phyloP scores from a whole-genome alignment of 768 basidiomycete species.

The Suillus luteus region DNA sequence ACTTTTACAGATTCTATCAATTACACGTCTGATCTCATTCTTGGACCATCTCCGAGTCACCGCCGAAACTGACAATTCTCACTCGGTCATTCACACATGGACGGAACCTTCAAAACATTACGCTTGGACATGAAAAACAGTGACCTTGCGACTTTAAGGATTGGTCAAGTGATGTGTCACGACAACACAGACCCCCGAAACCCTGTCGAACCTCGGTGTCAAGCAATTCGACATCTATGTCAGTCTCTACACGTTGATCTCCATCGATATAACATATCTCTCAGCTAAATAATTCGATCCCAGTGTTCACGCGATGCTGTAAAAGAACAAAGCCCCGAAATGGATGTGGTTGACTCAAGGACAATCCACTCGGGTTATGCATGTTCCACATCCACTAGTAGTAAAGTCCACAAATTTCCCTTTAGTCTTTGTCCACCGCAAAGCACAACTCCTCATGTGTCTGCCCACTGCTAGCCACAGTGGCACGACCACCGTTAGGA shows the following conservation, averaged over 20 bases:
- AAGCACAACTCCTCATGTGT: too few species aligned
- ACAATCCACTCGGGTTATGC: too few species aligned
- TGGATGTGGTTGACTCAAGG: too few species aligned
- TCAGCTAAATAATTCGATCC: neutral
- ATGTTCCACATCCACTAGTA: neutral
- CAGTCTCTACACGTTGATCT: neutral
- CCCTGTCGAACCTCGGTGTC: neutral
- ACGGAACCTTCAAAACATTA: neutral
- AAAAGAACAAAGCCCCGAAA: neutral
- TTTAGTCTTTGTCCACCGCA: too few species aligned
- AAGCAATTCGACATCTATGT: neutral
- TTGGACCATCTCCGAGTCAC: too few species aligned
- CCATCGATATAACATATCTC: neutral
- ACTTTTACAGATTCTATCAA: too few species aligned
- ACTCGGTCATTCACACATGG: too few species aligned
- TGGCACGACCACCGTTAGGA: neutral
- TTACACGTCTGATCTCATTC: too few species aligned
- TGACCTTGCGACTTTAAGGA: neutral
- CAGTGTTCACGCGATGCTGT: too few species aligned
- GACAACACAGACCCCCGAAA: neutral
- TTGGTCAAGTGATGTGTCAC: neutral
- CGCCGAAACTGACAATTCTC: too few species aligned
- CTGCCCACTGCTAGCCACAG: neutral
- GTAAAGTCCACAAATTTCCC: neutral
- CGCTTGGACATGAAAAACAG: neutral